Percentiles rank a stretch among this genome's conserved stretches.
phyloP scores from a whole-genome alignment of 2,329 filamentous ascomycete genomes.

The Penicillium janthinellum region DNA sequence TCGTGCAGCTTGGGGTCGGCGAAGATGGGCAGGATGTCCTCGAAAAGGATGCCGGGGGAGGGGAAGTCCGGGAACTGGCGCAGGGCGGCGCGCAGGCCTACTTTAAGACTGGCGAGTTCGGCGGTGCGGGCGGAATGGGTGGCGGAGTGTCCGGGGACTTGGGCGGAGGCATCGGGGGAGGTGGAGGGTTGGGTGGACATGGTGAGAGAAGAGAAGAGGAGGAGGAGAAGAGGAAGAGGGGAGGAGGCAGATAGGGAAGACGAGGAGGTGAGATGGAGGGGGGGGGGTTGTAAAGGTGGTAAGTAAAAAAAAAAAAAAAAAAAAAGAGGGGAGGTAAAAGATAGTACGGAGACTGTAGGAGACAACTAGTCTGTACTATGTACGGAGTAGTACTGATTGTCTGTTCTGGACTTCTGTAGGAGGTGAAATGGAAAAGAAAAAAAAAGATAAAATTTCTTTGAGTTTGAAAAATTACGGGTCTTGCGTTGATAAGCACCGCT shows the following conservation, averaged over 20 bases:
- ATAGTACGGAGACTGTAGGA: too few species aligned
- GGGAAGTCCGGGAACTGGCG: conserved; percentile 92
- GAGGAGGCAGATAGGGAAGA: conserved; percentile 12
- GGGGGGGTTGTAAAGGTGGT: conserved; percentile 6
- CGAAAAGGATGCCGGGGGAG: conserved; percentile 87
- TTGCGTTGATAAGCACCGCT: conserved; percentile 15
- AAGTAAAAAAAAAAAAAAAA: not conserved
- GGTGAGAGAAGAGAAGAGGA: conserved; percentile 29
- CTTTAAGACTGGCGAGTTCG: conserved; percentile 65
- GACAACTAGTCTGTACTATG: too few species aligned
- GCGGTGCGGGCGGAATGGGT: conserved; percentile 49
- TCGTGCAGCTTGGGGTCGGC: conserved; percentile 72
- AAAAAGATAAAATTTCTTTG: conserved; percentile 5
- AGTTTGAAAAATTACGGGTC: conserved; percentile 22
- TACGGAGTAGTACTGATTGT: too few species aligned
- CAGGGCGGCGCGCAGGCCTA: conserved; percentile 70
- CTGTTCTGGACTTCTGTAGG: too few species aligned
- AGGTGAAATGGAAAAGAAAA: conserved; percentile 10
- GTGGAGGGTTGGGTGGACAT: conserved; percentile 41
- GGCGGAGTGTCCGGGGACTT: conserved; percentile 48
- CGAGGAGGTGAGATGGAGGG: conserved; percentile 23
- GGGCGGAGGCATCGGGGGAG: conserved; percentile 44
- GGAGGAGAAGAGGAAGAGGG: conserved; percentile 19
- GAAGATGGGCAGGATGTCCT: conserved; percentile 98
- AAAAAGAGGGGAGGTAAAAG: conserved; percentile 20